phyloP scores from a whole-genome alignment of 2,329 filamentous ascomycete genomes.

The Xylaria sp. region DNA sequence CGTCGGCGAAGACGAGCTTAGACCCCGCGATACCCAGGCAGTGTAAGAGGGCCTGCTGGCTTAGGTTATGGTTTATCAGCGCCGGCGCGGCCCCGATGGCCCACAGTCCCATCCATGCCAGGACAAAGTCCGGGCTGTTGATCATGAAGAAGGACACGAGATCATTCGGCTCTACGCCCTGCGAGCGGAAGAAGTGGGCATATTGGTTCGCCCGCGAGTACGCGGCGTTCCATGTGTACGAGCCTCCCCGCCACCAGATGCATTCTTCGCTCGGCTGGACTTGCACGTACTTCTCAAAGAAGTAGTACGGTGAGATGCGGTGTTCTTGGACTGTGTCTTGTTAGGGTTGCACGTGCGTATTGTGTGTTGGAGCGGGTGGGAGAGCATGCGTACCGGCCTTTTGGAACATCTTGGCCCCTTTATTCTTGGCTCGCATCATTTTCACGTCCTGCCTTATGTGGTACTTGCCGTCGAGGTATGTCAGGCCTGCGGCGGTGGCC shows the following conservation, averaged over 20 bases:
- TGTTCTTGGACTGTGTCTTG: slow-evolving; percentile 59
- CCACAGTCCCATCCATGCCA: slow-evolving; percentile 72
- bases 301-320: slow-evolving; percentile 71
- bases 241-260: slow-evolving; percentile 74
- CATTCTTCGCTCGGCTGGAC: slow-evolving; percentile 64
- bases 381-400: slow-evolving; percentile 57
- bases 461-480: slow-evolving; percentile 77
- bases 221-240: slow-evolving; percentile 68
- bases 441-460: slow-evolving; percentile 72
- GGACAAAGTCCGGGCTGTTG: slow-evolving; percentile 75
- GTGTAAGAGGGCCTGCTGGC: slow-evolving; percentile 72
- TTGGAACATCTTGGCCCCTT: slow-evolving; percentile 57
- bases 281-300: slow-evolving; percentile 68
- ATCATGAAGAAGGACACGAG: slow-evolving; percentile 74
- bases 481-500: slow-evolving; percentile 54
- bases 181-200: slow-evolving; percentile 69
- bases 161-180: slow-evolving; percentile 68
- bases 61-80: slow-evolving; percentile 77
- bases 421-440: slow-evolving; percentile 57
- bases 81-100: slow-evolving; percentile 75
- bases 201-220: slow-evolving; percentile 69
- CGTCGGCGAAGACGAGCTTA: slow-evolving; percentile 68
- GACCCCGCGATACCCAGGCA: slow-evolving; percentile 70
- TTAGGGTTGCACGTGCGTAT: background rate
- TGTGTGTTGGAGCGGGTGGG: background rate